Evolutionary conservation across 495 filamentous ascomycete species (phyloP).

Genomic region (Penicillium cosmopolitanum): DNA sequence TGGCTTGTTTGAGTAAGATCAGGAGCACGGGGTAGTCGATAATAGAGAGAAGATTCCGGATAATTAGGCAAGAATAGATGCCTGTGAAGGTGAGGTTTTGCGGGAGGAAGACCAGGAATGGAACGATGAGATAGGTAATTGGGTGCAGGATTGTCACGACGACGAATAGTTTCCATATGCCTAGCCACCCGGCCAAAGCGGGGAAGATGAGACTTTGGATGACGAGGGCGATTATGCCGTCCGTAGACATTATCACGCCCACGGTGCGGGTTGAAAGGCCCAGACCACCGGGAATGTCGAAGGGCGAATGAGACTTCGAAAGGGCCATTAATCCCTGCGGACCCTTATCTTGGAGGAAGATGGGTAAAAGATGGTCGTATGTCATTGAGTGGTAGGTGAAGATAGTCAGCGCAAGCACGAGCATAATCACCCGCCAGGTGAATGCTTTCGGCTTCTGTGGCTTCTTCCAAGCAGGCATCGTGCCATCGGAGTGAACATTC

Average conservation of each 20-base stretch:
- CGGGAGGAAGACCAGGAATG: slow-evolving; percentile 67
- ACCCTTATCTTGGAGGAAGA: slow-evolving; percentile 77
- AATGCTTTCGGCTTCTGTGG: slow-evolving; percentile 55
- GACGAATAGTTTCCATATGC: slow-evolving; percentile 73
- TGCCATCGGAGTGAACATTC: slow-evolving; percentile 51
- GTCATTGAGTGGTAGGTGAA: slow-evolving; percentile 91
- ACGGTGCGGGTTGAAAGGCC: slow-evolving; percentile 73
- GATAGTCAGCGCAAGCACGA: slow-evolving; percentile 73
- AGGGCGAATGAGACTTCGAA: slow-evolving; percentile 32
- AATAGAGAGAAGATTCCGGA: slow-evolving; percentile 78
- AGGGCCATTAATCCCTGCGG: slow-evolving; percentile 27
- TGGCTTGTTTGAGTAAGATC: slow-evolving; percentile 84
- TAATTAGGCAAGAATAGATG: slow-evolving; percentile 72
- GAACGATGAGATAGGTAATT: slow-evolving; percentile 74
- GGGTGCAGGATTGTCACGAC: slow-evolving; percentile 76
- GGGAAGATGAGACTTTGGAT: slow-evolving; percentile 81
- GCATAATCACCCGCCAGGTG: slow-evolving; percentile 66
- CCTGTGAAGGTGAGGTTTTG: slow-evolving; percentile 58
- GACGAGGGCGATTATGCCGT: slow-evolving; percentile 77
- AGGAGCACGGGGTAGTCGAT: slow-evolving; percentile 77
- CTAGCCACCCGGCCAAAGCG: slow-evolving; percentile 67
- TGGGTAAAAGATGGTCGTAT: slow-evolving; percentile 81
- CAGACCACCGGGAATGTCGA: slow-evolving; percentile 73
- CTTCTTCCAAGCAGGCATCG: slow-evolving; percentile 36
- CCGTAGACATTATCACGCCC: slow-evolving; percentile 77